Percentiles rank a stretch among this genome's conserved stretches.
These are phyloP conservation scores for Diplocarpon mali DNA, from an alignment of 2,329 filamentous ascomycete species.

Conservation along the genomic window DNA sequence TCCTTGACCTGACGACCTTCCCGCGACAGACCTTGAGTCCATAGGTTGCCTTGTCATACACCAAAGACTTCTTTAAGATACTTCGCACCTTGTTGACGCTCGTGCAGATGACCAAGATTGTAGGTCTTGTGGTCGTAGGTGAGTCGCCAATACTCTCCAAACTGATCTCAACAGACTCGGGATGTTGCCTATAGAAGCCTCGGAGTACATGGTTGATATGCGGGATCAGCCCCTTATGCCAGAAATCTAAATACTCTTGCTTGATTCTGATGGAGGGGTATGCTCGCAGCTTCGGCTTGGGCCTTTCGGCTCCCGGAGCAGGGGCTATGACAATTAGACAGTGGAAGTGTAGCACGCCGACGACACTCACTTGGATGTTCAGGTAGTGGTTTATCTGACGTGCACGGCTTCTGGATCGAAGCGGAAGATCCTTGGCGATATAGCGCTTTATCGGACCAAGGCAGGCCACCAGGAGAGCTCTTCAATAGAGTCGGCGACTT, in stretches of 20 bases:
- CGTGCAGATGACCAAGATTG: slow-evolving; percentile 66
- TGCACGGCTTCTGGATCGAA: slow-evolving; percentile 15
- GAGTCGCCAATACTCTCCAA: slow-evolving; percentile 64
- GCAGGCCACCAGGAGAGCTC: slow-evolving; percentile 5
- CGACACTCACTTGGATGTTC: slow-evolving; percentile 10
- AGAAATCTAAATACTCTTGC: slow-evolving; percentile 54
- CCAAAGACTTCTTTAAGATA: slow-evolving; percentile 57
- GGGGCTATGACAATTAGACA: slow-evolving; percentile 14
- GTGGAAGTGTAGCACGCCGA: not conserved
- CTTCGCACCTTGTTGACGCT: slow-evolving; percentile 63
- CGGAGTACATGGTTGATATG: slow-evolving; percentile 62
- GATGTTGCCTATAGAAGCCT: slow-evolving; percentile 59
- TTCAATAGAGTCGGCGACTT: slow-evolving; percentile 11
- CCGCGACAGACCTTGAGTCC: slow-evolving; percentile 63
- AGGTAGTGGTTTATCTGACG: slow-evolving; percentile 16
- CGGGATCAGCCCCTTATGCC: slow-evolving; percentile 61
- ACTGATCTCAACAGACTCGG: slow-evolving; percentile 69
- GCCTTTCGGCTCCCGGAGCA: slow-evolving; percentile 13
- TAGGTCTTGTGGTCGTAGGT: slow-evolving; percentile 54
- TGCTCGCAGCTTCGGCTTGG: slow-evolving; percentile 38
- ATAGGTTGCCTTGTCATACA: slow-evolving; percentile 54
- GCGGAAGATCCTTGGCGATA: too few relatives aligned
- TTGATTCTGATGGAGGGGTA: slow-evolving; percentile 49
- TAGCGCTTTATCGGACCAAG: too few relatives aligned
- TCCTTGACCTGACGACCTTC: slow-evolving; percentile 51